phyloP scores from a whole-genome alignment of 2,329 filamentous ascomycete species.

The Aspergillus vadensis region DNA sequence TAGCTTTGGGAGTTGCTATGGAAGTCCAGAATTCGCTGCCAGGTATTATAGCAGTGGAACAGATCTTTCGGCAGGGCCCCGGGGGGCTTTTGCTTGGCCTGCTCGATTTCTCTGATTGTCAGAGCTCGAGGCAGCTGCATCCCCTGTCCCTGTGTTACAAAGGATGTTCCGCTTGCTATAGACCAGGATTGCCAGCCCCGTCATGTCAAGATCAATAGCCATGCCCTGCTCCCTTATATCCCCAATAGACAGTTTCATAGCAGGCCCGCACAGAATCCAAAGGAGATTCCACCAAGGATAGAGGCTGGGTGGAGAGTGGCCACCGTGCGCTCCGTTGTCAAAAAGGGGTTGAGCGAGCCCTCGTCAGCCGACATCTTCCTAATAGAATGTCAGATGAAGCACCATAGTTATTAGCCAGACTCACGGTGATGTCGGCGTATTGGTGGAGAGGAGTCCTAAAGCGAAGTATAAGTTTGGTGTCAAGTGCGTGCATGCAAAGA shows the following conservation, averaged over 20 bases:
- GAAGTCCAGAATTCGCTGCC: neutral
- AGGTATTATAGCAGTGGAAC: neutral
- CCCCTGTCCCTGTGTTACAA: neutral
- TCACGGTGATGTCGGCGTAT: neutral
- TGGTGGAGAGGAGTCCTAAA: neutral
- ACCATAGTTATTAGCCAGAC: neutral
- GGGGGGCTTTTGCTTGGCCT: too few species aligned
- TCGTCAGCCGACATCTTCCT: neutral
- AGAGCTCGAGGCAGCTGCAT: too few species aligned
- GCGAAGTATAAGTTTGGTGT: neutral
- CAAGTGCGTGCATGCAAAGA: too few species aligned
- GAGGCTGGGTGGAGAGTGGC: neutral
- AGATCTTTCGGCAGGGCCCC: neutral
- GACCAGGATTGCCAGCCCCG: neutral
- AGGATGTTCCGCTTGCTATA: neutral
- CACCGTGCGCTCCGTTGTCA: neutral
- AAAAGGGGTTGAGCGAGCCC: neutral
- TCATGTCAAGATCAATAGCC: neutral
- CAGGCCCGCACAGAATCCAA: too few species aligned
- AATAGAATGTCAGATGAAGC: neutral
- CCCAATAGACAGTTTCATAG: too few species aligned
- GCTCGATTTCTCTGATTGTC: neutral
- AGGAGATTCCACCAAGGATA: neutral
- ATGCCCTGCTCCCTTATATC: too few species aligned
- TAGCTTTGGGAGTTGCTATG: too few species aligned